phyloP scores from a whole-genome alignment of 768 basidiomycete species.

The Xerocomellus intermedius region DNA sequence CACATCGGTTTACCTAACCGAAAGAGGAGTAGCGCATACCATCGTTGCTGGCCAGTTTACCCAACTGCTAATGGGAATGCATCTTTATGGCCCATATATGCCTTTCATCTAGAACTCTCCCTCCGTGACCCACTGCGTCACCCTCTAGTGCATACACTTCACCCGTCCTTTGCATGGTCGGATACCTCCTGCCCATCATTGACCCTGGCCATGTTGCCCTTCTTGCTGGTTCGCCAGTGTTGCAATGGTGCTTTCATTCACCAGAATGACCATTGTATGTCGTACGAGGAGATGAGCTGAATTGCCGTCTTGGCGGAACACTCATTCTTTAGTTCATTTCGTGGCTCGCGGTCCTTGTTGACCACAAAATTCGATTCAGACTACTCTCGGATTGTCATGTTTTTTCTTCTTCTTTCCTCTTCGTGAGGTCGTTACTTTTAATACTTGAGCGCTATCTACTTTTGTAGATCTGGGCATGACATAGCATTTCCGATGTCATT shows the following conservation, averaged over 20 bases:
- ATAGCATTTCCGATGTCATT: background rate
- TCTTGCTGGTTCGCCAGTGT: conserved; percentile 9
- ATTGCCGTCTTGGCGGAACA: background rate
- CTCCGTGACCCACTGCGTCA: conserved; percentile 2
- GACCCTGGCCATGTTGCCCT: conserved; percentile 6
- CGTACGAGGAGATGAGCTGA: conserved; percentile 18
- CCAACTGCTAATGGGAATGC: no score
- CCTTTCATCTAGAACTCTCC: background rate
- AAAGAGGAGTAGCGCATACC: no score
- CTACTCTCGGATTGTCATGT: conserved; percentile 31
- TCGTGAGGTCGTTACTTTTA: conserved; percentile 13
- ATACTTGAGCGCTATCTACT: background rate
- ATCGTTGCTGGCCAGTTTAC: no score
- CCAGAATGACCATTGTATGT: background rate
- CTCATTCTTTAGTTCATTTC: conserved; percentile 30
- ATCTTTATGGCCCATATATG: no score
- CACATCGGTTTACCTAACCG: background rate
- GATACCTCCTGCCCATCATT: no score
- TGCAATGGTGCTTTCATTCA: conserved; percentile 4
- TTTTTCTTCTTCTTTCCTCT: background rate
- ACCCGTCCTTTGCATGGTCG: background rate
- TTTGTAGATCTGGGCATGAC: conserved; percentile 1
- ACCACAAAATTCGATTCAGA: conserved; percentile 35
- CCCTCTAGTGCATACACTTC: background rate
- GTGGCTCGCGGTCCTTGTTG: conserved; percentile 19